Base-by-base conservation (phyloP, 1,284 basidiomycete species). In the Wallemia mellicola region DNA sequence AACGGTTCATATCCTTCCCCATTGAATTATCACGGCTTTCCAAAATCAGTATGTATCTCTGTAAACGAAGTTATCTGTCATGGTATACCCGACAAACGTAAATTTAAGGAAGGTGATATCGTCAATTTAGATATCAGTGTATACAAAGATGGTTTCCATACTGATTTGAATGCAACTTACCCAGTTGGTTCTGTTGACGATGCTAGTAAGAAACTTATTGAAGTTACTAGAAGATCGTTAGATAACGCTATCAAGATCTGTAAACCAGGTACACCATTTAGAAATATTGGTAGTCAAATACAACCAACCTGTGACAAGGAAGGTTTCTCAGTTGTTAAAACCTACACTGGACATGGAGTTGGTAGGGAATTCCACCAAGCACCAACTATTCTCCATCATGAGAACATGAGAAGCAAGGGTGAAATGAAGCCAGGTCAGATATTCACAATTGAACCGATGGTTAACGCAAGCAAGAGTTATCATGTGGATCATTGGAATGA, bases 1-100 rank as follows among this genome's bases (percentile, higher is more conserved):
- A 77, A 91, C 60, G 80, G 87, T 66, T 80, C 86, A 56, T 98
- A 98, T 71, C 94, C 94, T 2, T 88, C 84, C 30, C 86, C 94
- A 32, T 74, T 98, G 60, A 89, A 89, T 68, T 99, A 99, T 72
- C 79, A 83, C 63, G 76, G 78, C 59, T 98, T 83, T 69, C 92
- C 92, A 26, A 95, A 96, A 74, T 94, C 87, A 55, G 80, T 95
- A 57, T 99, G 94, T 81, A 92, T 84, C 80, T 88, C 86, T 27
- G 74, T 98, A 54, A 98, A 99, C 71, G 94, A 98, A 71, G 82
- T 81, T 60, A 92, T 98, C 66, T 98, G 94, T 69, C 94, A 98
- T 70, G 87, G 87, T 60, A 94, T 95, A 64, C 89, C 89, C 54
- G 89, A 94, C 72, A 76, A 83, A 65, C 75, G 88, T 60, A 85